Conservation (phyloP, 805 yeast species). For the Wickerhamiella spandovensis region DNA sequence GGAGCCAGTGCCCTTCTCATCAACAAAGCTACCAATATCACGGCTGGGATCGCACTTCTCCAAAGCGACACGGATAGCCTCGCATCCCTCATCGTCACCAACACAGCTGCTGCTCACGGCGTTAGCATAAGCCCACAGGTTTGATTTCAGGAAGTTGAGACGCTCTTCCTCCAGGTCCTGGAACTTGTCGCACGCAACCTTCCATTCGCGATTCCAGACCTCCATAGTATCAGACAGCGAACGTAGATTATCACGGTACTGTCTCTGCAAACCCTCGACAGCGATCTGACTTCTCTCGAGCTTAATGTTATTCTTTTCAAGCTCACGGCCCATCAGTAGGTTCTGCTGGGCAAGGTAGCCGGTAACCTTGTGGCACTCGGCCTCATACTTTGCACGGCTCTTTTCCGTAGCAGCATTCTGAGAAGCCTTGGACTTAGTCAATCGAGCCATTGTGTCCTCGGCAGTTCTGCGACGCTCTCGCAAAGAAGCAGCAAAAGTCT, state of each 20-base stretch:
- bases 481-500: constrained; percentile 37
- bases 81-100: constrained; percentile 64
- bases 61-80: constrained; percentile 48
- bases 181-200: constrained; percentile 41
- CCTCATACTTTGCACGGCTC: constrained; percentile 36
- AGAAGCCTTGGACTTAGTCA: constrained; percentile 33
- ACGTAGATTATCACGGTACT: constrained; percentile 43
- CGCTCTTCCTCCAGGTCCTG: constrained; percentile 63
- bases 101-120: constrained; percentile 64
- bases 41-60: constrained; percentile 52
- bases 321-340: constrained; percentile 61
- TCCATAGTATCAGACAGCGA: constrained; percentile 45
- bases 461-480: constrained; percentile 42
- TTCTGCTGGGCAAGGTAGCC: constrained; percentile 48
- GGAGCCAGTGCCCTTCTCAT: constrained; percentile 49
- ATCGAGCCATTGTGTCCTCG: constrained; percentile 42
- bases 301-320: constrained; percentile 45
- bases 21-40: constrained; percentile 45
- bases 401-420: constrained; percentile 26
- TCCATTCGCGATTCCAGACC: constrained; percentile 64
- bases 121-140: constrained; percentile 69
- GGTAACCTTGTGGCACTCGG: constrained; percentile 45
- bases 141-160: constrained; percentile 52
- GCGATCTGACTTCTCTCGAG: constrained; percentile 36
- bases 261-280: constrained; percentile 33